These are phyloP conservation scores for Diatrype stigma DNA, from an alignment of 2,329 filamentous ascomycete species.

Conservation along the genomic window DNA sequence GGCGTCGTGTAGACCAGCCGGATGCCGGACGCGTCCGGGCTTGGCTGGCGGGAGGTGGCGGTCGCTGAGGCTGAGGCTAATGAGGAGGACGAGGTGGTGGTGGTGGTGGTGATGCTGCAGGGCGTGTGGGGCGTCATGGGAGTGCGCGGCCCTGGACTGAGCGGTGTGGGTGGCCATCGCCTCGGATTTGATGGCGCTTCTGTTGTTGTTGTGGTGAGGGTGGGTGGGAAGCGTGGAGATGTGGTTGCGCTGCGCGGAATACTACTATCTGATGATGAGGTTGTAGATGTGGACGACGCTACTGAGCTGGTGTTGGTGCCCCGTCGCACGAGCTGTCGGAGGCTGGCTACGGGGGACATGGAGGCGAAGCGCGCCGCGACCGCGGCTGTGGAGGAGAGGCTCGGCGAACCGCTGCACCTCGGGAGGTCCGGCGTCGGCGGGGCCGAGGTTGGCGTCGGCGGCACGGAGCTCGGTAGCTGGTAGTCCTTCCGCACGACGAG, in stretches of 20 bases:
- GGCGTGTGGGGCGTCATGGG: constrained; percentile 47
- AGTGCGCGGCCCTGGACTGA: constrained; percentile 35
- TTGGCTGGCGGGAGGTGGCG: constrained; percentile 22
- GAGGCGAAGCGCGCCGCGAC: constrained; percentile 24
- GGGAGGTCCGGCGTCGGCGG: constrained; percentile 25
- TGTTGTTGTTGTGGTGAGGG: not conserved
- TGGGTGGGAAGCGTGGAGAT: constrained; percentile 19
- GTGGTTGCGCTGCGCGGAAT: constrained; percentile 6
- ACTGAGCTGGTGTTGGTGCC: constrained; percentile 30
- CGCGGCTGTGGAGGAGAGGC: constrained; percentile 18
- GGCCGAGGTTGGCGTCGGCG: constrained; percentile 26
- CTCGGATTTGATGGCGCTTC: constrained; percentile 20
- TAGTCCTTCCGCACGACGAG: constrained; percentile 54
- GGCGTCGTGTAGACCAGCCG: constrained; percentile 46
- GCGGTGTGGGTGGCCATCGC: constrained; percentile 32
- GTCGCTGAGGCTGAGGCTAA: constrained; percentile 18
- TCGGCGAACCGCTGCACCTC: constrained; percentile 15
- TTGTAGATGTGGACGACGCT: constrained; percentile 23
- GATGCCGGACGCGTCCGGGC: constrained; percentile 41
- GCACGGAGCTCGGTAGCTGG: constrained; percentile 42
- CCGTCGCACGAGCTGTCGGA: constrained; percentile 37
- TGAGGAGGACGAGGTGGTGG: constrained; percentile 34
- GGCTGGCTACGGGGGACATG: constrained; percentile 24
- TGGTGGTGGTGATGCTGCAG: constrained; percentile 22
- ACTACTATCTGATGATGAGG: constrained; percentile 7